Conservation (phyloP, 352 stramenopile genomes). For the Thraustochytrium sp. region DNA sequence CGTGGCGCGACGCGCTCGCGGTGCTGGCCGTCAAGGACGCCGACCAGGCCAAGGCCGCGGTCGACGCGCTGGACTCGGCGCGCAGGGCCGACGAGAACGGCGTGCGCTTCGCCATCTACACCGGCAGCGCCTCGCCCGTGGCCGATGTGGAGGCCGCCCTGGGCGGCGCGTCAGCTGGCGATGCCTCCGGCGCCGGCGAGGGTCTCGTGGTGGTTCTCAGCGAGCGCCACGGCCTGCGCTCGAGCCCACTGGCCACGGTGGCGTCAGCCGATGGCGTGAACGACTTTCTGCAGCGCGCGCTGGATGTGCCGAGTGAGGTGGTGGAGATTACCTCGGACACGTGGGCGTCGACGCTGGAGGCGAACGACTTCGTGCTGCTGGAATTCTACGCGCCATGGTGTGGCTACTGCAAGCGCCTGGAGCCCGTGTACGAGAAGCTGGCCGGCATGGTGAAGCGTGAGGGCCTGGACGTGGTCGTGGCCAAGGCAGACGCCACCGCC, state of each 20-base stretch:
- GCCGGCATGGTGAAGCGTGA: constrained; percentile 37
- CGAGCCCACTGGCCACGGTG: not conserved
- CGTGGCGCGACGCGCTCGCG: not conserved
- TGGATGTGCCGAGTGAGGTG: not conserved
- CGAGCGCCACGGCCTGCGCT: not conserved
- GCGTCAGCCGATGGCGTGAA: not conserved
- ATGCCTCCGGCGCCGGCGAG: not conserved
- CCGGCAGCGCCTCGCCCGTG: not conserved
- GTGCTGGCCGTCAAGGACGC: not conserved
- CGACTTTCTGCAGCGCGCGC: not conserved
- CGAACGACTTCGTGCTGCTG: constrained; percentile 35
- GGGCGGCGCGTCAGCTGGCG: not conserved
- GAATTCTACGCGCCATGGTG: constrained; percentile 54
- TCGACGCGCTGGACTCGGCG: not conserved
- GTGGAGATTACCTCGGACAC: not conserved
- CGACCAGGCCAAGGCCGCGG: not conserved
- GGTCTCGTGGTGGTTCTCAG: not conserved
- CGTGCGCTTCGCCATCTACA: not conserved
- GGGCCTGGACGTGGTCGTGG: constrained; percentile 66
- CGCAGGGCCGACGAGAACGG: not conserved
- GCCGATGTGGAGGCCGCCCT: not conserved
- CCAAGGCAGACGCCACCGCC: constrained; percentile 76
- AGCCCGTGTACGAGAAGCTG: constrained; percentile 31
- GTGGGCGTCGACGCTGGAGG: not conserved
- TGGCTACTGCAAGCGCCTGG: constrained; percentile 45